Evolutionary conservation across 1,139 yeast species (phyloP).

Genomic region (Pichia sp.): DNA sequence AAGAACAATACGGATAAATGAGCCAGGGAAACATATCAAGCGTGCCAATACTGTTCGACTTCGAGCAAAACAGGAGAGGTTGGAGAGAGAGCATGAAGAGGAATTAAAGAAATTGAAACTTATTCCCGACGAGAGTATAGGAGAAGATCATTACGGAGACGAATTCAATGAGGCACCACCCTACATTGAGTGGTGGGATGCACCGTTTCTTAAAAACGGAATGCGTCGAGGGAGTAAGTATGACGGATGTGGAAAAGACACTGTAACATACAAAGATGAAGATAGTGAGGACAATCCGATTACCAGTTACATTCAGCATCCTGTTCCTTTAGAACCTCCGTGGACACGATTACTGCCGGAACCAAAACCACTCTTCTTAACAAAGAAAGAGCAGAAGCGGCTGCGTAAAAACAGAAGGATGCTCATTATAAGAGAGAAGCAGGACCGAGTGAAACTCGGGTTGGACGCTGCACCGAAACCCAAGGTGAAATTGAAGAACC

Average conservation of each 20-base stretch:
- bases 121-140: conserved; percentile 44
- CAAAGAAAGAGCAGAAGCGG: conserved; percentile 74
- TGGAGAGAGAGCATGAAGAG: conserved; percentile 23
- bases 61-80: conserved; percentile 35
- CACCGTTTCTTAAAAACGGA: conserved; percentile 39
- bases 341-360: conserved; percentile 44
- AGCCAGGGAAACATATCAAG: conserved; percentile 61
- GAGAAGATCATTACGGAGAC: conserved; percentile 47
- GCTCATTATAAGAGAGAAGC: conserved; percentile 60
- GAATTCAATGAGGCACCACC: conserved; percentile 47
- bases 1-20: conserved; percentile 48
- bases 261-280: neutral
- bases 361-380: conserved; percentile 53
- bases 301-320: conserved; percentile 73
- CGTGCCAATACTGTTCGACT: conserved; percentile 52
- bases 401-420: conserved; percentile 70
- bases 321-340: conserved; percentile 60
- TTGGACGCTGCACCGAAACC: conserved; percentile 87
- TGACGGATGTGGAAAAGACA: neutral
- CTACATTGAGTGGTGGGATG: conserved; percentile 80
- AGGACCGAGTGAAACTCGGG: conserved; percentile 76
- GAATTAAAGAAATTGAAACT: conserved; percentile 36
- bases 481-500: conserved; percentile 74
- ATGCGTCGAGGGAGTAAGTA: conserved; percentile 25
- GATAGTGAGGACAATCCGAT: conserved; percentile 41